phyloP scores from a whole-genome alignment of 139 green algal genomes.

The Coelastrella sp. region DNA sequence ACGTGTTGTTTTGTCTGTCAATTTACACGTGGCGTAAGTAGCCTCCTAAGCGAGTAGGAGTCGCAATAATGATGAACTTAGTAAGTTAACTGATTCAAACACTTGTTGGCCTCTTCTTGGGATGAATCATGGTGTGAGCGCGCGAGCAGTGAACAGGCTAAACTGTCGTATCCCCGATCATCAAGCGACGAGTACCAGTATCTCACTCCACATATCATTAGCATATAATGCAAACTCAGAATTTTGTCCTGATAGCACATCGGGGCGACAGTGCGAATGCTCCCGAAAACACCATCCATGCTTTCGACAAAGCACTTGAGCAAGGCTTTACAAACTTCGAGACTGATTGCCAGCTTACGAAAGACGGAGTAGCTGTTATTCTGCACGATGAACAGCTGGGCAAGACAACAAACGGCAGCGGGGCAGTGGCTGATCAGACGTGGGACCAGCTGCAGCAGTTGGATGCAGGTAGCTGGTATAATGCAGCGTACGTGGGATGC shows the following conservation, averaged over 20 bases:
- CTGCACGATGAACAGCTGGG: conserved; percentile 60
- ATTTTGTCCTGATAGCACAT: conserved; percentile 55
- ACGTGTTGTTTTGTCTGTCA: too few relatives aligned
- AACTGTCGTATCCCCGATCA: too few relatives aligned
- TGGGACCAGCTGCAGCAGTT: conserved; percentile 41
- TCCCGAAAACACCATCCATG: conserved; percentile 61
- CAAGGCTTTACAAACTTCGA: conserved; percentile 60
- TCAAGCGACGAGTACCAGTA: too few relatives aligned
- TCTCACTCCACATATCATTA: too few relatives aligned
- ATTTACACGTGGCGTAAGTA: too few relatives aligned
- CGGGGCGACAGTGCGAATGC: conserved; percentile 43
- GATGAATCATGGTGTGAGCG: too few relatives aligned
- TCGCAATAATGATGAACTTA: too few relatives aligned
- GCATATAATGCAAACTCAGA: neutral
- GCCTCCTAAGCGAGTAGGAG: too few relatives aligned
- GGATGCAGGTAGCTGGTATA: conserved; percentile 61
- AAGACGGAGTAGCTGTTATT: conserved; percentile 52
- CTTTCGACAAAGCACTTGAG: conserved; percentile 57
- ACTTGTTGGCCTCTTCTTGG: too few relatives aligned
- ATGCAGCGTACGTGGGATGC: conserved; percentile 7
- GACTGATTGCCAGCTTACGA: conserved; percentile 61
- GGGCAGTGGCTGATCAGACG: neutral
- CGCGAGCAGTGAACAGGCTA: too few relatives aligned
- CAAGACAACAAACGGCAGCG: conserved; percentile 43
- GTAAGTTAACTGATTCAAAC: too few relatives aligned